Evolutionary conservation across 257 asterid genomes (phyloP).

Genomic region (Anisodus tanguticus): DNA sequence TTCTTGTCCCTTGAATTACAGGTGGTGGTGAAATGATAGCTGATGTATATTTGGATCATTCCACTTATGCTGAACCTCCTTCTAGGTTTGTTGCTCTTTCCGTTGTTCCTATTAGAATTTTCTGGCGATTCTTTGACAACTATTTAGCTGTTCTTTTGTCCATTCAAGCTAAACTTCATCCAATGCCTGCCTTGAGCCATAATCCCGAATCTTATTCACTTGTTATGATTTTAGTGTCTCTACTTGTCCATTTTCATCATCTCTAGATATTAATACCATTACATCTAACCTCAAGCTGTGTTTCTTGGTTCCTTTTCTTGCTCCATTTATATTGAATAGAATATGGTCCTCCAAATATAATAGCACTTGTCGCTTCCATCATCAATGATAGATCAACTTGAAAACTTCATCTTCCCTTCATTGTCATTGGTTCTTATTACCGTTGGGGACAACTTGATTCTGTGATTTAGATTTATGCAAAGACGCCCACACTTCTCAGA

Average conservation of each 20-base stretch:
- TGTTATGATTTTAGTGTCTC: neutral
- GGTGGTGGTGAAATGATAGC: constrained; percentile 99
- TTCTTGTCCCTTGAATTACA: constrained; percentile 36
- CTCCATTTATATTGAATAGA: neutral
- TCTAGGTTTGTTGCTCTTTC: constrained; percentile 64
- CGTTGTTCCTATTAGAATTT: constrained; percentile 18
- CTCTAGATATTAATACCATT: neutral
- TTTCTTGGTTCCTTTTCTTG: neutral
- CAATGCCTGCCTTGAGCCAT: neutral
- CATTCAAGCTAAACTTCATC: constrained; percentile 9
- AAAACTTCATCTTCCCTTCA: neutral
- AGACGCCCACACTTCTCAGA: neutral
- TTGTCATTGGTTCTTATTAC: neutral
- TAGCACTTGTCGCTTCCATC: neutral
- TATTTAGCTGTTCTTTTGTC: neutral
- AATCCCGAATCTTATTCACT: neutral
- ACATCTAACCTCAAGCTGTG: neutral
- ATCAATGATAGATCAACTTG: neutral
- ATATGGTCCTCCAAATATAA: neutral
- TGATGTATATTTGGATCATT: constrained; percentile 86
- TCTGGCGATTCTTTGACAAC: constrained; percentile 12
- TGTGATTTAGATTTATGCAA: neutral
- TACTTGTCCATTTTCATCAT: neutral
- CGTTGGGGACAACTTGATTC: neutral
- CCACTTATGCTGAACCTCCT: constrained; percentile 96